These are phyloP conservation scores for Wickerhamomyces subpelliculosus DNA, from an alignment of 805 yeast genomes.

Conservation along the genomic window DNA sequence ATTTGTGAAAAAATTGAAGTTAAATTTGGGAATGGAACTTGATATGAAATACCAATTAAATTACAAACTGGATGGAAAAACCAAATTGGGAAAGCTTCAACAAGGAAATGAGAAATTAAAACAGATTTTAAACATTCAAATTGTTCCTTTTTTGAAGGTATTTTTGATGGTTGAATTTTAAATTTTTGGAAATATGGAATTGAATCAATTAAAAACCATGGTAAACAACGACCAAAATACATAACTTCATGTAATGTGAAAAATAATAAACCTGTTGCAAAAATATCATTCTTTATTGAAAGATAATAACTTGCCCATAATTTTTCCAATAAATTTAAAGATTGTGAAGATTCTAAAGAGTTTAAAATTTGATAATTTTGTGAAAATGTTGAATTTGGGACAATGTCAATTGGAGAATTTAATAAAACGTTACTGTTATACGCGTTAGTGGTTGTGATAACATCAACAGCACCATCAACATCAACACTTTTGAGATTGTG, in stretches of 20 bases:
- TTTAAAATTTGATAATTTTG: not conserved
- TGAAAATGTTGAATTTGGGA: constrained; percentile 3
- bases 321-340: constrained; percentile 51
- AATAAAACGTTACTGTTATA: not conserved
- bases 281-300: constrained; percentile 77
- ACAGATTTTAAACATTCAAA: constrained; percentile 89
- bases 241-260: constrained; percentile 78
- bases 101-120: constrained; percentile 77
- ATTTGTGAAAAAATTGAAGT: constrained; percentile 59
- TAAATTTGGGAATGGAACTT: constrained; percentile 79
- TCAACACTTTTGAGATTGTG: too few relatives aligned
- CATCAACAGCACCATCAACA: too few relatives aligned
- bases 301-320: constrained; percentile 88
- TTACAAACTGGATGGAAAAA: constrained; percentile 91
- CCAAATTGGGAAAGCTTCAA: constrained; percentile 96
- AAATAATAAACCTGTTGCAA: constrained; percentile 87
- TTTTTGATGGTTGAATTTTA: constrained; percentile 83
- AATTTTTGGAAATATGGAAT: constrained; percentile 79
- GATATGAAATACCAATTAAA: constrained; percentile 65
- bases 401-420: not conserved
- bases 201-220: constrained; percentile 85
- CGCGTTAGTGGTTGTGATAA: not conserved
- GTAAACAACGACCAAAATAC: constrained; percentile 88
- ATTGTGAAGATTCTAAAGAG: constrained; percentile 7
- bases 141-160: constrained; percentile 78